These are phyloP conservation scores for Globisporangium nodosum DNA, from an alignment of 352 stramenopile species.

Conservation along the genomic window DNA sequence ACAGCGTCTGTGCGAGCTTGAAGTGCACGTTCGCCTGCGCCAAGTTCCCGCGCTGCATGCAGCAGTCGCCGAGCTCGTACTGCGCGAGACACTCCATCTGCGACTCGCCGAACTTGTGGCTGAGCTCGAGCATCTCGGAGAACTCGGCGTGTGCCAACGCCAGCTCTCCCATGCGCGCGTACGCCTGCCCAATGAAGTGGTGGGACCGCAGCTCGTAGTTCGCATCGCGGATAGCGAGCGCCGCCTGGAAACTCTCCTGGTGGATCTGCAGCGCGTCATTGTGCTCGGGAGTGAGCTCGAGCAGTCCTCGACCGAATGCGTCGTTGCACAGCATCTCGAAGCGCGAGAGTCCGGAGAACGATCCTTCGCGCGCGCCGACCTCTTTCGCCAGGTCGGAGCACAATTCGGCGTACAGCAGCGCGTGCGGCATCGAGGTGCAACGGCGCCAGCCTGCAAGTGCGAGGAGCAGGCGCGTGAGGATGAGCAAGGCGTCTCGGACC, in stretches of 20 bases:
- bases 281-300: conserved; percentile 29
- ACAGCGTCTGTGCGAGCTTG: conserved; percentile 28
- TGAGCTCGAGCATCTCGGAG: conserved; percentile 28
- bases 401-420: conserved; percentile 35
- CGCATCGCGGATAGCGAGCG: conserved; percentile 25
- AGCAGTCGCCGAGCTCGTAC: conserved; percentile 46
- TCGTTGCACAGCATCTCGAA: conserved; percentile 47
- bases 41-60: conserved; percentile 29
- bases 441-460: conserved; percentile 29
- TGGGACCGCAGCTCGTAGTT: conserved; percentile 40
- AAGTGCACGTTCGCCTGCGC: conserved; percentile 35
- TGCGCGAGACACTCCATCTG: conserved; percentile 41
- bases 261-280: conserved; percentile 38
- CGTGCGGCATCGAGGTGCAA: conserved; percentile 38
- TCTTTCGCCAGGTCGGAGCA: conserved; percentile 37
- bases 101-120: conserved; percentile 26
- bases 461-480: conserved; percentile 40
- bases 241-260: conserved; percentile 36
- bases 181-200: conserved; percentile 29
- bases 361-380: conserved; percentile 9
- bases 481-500: conserved; percentile 31
- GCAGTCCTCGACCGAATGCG: conserved; percentile 25
- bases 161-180: conserved; percentile 29
- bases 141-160: conserved; percentile 39
- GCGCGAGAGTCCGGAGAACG: conserved; percentile 11